These are phyloP conservation scores for Glaciozyma martinii DNA, from an alignment of 768 basidiomycete genomes.

Conservation along the genomic window DNA sequence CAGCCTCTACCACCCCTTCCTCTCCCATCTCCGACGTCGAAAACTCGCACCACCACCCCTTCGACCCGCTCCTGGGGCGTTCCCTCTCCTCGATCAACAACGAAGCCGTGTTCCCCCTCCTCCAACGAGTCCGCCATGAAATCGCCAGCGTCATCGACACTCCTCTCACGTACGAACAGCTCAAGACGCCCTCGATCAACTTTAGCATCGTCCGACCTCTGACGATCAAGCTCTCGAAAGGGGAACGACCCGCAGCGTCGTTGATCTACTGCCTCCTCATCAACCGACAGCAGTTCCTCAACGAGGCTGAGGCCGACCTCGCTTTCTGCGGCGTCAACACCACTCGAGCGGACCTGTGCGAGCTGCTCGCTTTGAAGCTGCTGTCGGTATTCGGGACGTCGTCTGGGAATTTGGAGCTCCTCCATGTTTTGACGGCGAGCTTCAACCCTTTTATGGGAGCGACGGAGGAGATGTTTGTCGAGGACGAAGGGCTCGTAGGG, in stretches of 20 bases:
- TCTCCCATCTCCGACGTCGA: not conserved
- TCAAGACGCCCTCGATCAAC: slow-evolving; percentile 16
- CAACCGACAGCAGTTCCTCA: slow-evolving; percentile 18
- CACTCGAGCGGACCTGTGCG: slow-evolving; percentile 67
- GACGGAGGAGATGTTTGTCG: slow-evolving; percentile 55
- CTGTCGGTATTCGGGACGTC: slow-evolving; percentile 45
- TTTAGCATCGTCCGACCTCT: slow-evolving; percentile 22
- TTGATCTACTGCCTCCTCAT: slow-evolving; percentile 15
- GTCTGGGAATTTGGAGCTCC: slow-evolving; percentile 49
- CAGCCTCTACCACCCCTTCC: not conserved
- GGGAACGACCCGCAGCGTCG: slow-evolving; percentile 6
- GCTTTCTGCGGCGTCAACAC: slow-evolving; percentile 47
- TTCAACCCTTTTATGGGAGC: slow-evolving; percentile 83
- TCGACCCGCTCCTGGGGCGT: slow-evolving; percentile 2
- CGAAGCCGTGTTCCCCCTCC: slow-evolving; percentile 24
- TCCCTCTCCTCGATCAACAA: not conserved
- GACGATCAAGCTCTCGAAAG: slow-evolving; percentile 5
- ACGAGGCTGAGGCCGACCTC: slow-evolving; percentile 8
- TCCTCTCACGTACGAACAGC: slow-evolving; percentile 13
- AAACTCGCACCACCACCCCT: not conserved
- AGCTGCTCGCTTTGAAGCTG: slow-evolving; percentile 81
- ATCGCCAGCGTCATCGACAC: slow-evolving; percentile 16
- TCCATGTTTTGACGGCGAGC: slow-evolving; percentile 65
- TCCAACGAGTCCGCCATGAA: slow-evolving; percentile 14
- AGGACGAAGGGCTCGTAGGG: slow-evolving; percentile 52